Conservation (phyloP, 2,329 filamentous ascomycete genomes). For the Fusarium napiforme region DNA sequence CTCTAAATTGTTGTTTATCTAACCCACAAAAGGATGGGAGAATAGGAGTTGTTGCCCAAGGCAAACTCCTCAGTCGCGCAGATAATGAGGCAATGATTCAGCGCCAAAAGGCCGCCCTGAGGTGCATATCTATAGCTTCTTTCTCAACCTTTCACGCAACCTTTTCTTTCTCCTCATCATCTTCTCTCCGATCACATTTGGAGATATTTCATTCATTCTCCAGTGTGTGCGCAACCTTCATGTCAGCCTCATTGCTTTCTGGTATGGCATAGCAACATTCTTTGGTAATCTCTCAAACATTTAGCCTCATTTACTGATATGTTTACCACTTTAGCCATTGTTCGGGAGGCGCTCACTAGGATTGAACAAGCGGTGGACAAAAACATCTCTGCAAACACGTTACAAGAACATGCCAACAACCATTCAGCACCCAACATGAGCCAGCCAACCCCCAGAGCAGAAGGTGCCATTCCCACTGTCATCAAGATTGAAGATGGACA, state of each 20-base stretch:
- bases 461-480: not conserved
- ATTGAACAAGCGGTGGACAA: too few relatives aligned
- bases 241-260: not conserved
- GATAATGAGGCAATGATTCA: not conserved
- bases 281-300: not conserved
- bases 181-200: not conserved
- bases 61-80: not conserved
- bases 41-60: not conserved
- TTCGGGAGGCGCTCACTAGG: too few relatives aligned
- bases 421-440: not conserved
- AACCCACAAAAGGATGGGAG: not conserved
- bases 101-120: not conserved
- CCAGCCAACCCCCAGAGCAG: not conserved
- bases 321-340: not conserved
- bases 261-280: not conserved
- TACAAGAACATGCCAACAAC: too few relatives aligned
- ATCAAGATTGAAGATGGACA: not conserved
- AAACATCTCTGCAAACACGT: too few relatives aligned
- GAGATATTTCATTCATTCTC: not conserved
- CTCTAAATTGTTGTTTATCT: not conserved
- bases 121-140: not conserved
- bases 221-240: not conserved
- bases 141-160: not conserved
- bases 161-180: not conserved
- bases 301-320: not conserved